phyloP scores from a whole-genome alignment of 352 stramenopile genomes.

The Peronospora farinosa region DNA sequence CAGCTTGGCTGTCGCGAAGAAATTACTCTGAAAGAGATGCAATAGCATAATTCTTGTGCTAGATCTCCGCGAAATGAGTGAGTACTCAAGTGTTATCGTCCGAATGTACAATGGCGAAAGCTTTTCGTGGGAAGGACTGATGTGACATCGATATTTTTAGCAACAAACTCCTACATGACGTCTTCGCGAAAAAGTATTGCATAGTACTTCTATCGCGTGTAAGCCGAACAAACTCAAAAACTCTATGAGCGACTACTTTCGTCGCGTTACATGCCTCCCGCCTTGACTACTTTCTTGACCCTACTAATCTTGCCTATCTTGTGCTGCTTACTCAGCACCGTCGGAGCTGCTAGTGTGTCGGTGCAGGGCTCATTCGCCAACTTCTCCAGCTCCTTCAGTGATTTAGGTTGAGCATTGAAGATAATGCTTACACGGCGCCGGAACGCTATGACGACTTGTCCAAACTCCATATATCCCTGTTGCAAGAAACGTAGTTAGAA shows the following conservation, averaged over 20 bases:
- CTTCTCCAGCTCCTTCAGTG: slow-evolving; percentile 51
- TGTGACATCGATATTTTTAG: slow-evolving; percentile 15
- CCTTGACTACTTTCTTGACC: slow-evolving; percentile 29
- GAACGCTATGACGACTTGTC: slow-evolving; percentile 68
- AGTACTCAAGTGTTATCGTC: not conserved
- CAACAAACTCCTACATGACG: slow-evolving; percentile 12
- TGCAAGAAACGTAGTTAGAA: slow-evolving; percentile 12
- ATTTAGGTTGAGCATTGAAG: slow-evolving; percentile 59
- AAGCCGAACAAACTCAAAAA: slow-evolving; percentile 31
- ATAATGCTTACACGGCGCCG: slow-evolving; percentile 60
- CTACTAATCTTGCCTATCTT: slow-evolving; percentile 37
- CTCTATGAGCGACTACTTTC: slow-evolving; percentile 33
- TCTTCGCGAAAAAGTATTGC: slow-evolving; percentile 17
- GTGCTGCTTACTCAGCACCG: slow-evolving; percentile 28
- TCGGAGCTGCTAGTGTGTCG: slow-evolving; percentile 43
- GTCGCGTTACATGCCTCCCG: slow-evolving; percentile 25
- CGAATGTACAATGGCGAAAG: not conserved
- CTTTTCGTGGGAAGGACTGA: slow-evolving; percentile 2
- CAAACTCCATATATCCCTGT: slow-evolving; percentile 87
- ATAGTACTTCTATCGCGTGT: slow-evolving; percentile 33
- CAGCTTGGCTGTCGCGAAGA: slow-evolving; percentile 8
- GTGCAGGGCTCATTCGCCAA: slow-evolving; percentile 66
- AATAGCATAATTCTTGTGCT: not conserved
- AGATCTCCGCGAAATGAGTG: not conserved
- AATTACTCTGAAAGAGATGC: slow-evolving; percentile 5